Evolutionary conservation across 176 grass and related monocot genomes (phyloP), one percentile per base, ranked within the genome.

Genomic region (Aegilops longissima): DNA sequence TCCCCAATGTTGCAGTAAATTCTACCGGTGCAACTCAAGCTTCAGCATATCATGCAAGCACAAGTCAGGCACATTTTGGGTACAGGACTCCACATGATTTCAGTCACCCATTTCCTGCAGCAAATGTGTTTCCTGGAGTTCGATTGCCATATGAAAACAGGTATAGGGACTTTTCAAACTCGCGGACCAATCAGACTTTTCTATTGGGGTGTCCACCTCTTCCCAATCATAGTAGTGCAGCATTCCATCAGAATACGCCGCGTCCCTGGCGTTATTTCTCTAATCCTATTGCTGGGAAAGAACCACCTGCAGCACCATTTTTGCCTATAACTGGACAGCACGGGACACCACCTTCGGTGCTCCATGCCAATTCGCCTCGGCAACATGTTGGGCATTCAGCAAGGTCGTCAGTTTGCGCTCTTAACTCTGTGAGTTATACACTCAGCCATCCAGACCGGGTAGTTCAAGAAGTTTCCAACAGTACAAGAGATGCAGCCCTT

Each of bases 321-420:
- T 63, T 73, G 17, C 83, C 82, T 76, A 33, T 68, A 27, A 38
- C 61, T 24, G 66, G 40, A 61, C 86, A 20, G 51, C 82, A 73
- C 68, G 61, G 24, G 29, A 36, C 80, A 67, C 58, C 49, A 11
- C 86, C 83, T 88, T 82, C 88, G 54, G 73, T 64, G 74, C 88
- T 61, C 68, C 67, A 23, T 82, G 45, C 12, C 30, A 79, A 62
- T 90, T 33, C 79, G 9, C 86, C 82, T 78, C 44, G 47, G 49
- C 52, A 86, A 51, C 73, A 88, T 86, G 25, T 83, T 90, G 61
- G 77, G n/a, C 69, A 80, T 82, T 73, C 74, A 83, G 67, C 79
- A 80, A 52, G 73, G 54, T 83, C 88, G 47, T 61, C 83, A 12
- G 62, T 76, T 83, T 80, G 33, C 9, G 68, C 73, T 76, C 29